Base-by-base conservation (phyloP, 2,329 filamentous ascomycete species). In the Colletotrichum sidae region DNA sequence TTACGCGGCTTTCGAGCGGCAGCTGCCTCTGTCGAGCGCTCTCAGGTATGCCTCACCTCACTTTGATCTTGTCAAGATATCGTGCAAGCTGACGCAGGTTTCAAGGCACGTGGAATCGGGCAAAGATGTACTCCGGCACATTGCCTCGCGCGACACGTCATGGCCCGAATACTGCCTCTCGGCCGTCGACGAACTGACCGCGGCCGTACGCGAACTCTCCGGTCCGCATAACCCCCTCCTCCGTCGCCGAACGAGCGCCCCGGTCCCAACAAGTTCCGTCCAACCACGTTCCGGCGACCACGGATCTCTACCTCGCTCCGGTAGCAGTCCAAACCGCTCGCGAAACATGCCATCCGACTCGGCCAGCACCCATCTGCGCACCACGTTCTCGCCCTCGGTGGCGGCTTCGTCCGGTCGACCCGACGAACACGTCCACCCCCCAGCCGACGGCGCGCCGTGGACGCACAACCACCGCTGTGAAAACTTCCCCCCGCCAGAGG, bases 1-100 rank as follows among this genome's bases (percentile, higher is more conserved):
- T 4, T 83, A 84, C 55, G 84, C 83, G 4, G 82, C 81, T 0
- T 81, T 80, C 66, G 80, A 82, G 65, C 75, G 76, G 1, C 77
- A 84, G 38, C 71, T 84, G 4, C 74, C 79, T 0, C 65, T 77
- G 0, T 61, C 72, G 0, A 76, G 77, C 12, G 79, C 80, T 0
- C 67, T 79, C 4, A 80, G 78, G 77, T 83, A 77, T 57, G 73
- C 25, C 1, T 25, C 4, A 25, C 25, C 1, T 25, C 4, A 25
- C 3, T 25, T 25, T 5, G 25, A 1, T 25, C 1, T 25, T 5
- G 25, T 25, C 4, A 5, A 25, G 25, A 5, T 25, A 25, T 67
- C n/a, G 5, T 8, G 8, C 2, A 12, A n/a, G 5, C 38, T 9
- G 2, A 11, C 2, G 15, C 8, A 6, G 17, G 5, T 13, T 1